Evolutionary conservation across 495 filamentous ascomycete genomes (phyloP).

Genomic region (Podospora fimiseda): DNA sequence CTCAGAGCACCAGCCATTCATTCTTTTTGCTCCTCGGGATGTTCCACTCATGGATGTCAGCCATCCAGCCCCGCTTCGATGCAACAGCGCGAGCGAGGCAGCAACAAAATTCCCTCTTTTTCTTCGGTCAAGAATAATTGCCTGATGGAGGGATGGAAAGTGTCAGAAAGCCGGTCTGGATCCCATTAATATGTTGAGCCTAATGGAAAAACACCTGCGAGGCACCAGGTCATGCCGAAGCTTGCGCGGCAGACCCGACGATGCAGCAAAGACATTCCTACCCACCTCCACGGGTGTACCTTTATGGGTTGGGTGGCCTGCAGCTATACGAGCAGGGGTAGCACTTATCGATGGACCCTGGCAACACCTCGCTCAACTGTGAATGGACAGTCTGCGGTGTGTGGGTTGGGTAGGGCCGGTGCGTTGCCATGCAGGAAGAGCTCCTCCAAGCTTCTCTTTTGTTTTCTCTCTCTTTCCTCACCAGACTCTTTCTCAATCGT

Average conservation of each 20-base stretch:
- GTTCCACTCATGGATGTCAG: background rate
- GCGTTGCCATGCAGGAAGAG: conserved; percentile 8
- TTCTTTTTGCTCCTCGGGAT: background rate
- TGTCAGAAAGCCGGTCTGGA: too few relatives aligned
- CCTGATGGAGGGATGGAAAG: too few relatives aligned
- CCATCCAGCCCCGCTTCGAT: conserved; percentile 8
- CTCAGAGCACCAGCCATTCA: background rate
- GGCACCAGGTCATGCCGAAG: background rate
- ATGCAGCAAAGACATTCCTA: conserved; percentile 7
- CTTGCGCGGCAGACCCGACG: background rate
- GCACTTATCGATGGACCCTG: conserved; percentile 4
- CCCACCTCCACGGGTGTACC: conserved; percentile 3
- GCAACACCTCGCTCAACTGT: background rate
- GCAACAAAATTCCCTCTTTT: conserved; percentile 6
- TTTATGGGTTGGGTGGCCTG: conserved; percentile 8
- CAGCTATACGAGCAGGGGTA: conserved; percentile 12
- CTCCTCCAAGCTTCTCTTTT: conserved; percentile 5
- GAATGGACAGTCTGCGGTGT: conserved; percentile 6
- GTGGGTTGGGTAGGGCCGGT: background rate
- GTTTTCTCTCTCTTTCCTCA: background rate
- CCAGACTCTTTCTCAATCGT: too few relatives aligned
- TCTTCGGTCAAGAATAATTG: too few relatives aligned
- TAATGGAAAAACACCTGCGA: background rate
- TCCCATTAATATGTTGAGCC: background rate
- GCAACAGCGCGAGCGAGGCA: conserved; percentile 7